These are phyloP conservation scores for Gossypium trilobum DNA, from an alignment of 441 rosid species.

Conservation along the genomic window DNA sequence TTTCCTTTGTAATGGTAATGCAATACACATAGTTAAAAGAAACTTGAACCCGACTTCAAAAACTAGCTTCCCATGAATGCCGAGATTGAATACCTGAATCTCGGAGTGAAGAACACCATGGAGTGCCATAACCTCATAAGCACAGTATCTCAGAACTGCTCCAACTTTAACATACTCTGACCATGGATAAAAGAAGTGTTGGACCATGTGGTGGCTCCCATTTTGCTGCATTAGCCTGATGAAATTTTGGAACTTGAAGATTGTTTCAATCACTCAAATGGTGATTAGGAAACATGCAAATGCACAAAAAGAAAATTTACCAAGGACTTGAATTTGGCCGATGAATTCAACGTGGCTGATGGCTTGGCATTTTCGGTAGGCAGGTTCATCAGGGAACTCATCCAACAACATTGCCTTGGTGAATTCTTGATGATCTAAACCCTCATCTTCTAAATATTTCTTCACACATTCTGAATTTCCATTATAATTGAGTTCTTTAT, in stretches of 20 bases:
- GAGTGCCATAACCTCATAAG: conserved; percentile 64
- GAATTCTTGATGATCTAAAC: conserved; percentile 41
- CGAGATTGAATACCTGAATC: conserved; percentile 36
- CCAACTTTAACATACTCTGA: conserved; percentile 59
- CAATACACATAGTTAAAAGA: background rate
- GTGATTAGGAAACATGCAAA: background rate
- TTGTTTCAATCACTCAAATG: background rate
- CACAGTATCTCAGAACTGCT: conserved; percentile 45
- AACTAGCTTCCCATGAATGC: background rate
- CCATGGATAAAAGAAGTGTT: conserved; percentile 61
- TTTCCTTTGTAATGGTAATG: background rate
- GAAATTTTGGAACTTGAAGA: background rate
- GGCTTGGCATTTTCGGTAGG: conserved; percentile 37
- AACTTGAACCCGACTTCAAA: background rate
- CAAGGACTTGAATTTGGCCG: conserved; percentile 47
- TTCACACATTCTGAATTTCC: conserved; percentile 46
- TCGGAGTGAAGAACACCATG: conserved; percentile 65
- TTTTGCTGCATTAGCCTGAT: conserved; percentile 46
- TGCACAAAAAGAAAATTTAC: conserved; percentile 25
- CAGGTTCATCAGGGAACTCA: conserved; percentile 60
- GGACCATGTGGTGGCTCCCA: conserved; percentile 70
- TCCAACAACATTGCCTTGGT: conserved; percentile 40
- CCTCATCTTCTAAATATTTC: conserved; percentile 50
- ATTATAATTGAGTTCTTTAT: background rate
- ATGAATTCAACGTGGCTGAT: conserved; percentile 34